Conservation (phyloP, 2,329 filamentous ascomycete genomes). For the Venturia effusa region DNA sequence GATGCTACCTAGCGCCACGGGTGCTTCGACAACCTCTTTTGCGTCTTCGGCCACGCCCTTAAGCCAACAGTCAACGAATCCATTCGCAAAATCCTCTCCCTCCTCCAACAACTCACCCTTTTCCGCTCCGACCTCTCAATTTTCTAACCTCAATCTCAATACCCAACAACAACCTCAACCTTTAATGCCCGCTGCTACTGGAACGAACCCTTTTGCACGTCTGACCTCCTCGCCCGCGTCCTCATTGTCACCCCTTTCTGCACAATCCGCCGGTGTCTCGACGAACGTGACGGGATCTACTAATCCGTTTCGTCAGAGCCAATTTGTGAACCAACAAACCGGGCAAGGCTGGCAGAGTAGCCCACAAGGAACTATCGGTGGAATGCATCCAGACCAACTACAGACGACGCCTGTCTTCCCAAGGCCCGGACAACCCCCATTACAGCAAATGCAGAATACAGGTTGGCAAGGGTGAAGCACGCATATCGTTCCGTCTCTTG, state of each 20-base stretch:
- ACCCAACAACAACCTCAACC: constrained; percentile 27
- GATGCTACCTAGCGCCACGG: constrained; percentile 45
- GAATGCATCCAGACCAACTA: constrained; percentile 60
- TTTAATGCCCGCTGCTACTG: constrained; percentile 49
- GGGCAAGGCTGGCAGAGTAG: constrained; percentile 81
- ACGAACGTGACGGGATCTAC: constrained; percentile 79
- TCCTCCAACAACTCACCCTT: constrained; percentile 3
- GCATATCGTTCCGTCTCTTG: background rate
- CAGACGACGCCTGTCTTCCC: constrained; percentile 80
- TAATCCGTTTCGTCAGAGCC: constrained; percentile 87
- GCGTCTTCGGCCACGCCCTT: constrained; percentile 35
- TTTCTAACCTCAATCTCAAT: background rate
- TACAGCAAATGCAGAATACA: constrained; percentile 6
- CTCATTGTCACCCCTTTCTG: constrained; percentile 13
- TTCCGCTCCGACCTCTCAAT: constrained; percentile 9
- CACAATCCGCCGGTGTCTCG: constrained; percentile 36
- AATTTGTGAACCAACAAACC: constrained; percentile 80
- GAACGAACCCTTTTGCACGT: constrained; percentile 62
- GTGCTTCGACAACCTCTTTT: constrained; percentile 27
- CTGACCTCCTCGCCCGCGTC: constrained; percentile 30
- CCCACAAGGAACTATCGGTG: constrained; percentile 66
- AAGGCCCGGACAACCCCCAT: constrained; percentile 46
- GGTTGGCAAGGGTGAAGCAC: constrained; percentile 4
- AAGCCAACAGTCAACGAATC: constrained; percentile 66
- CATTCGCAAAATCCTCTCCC: constrained; percentile 58